Percentiles rank a stretch among this genome's conserved stretches.
phyloP scores from a whole-genome alignment of 345 rosid species.

The Noccaea bulbosa region DNA sequence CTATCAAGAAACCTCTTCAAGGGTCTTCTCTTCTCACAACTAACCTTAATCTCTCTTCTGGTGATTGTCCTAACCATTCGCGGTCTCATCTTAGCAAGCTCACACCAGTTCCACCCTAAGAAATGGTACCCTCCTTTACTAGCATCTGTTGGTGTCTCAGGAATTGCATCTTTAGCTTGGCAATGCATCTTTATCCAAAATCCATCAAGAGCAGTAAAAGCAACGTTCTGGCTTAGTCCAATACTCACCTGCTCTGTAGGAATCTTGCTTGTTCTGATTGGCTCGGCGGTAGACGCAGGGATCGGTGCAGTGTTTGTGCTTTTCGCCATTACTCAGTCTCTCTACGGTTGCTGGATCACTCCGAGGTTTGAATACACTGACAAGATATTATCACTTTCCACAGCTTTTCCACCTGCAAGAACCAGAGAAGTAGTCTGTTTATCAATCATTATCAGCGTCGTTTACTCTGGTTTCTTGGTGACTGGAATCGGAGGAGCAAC shows the following conservation, averaged over 20 bases:
- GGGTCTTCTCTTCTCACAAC: conserved; percentile 61
- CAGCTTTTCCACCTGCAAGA: conserved; percentile 54
- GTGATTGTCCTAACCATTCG: conserved; percentile 63
- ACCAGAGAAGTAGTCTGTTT: conserved; percentile 44
- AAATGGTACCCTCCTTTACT: conserved; percentile 83
- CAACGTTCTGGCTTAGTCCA: conserved; percentile 76
- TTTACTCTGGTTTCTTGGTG: conserved; percentile 64
- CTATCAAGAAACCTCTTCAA: conserved; percentile 56
- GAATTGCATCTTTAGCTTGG: conserved; percentile 56
- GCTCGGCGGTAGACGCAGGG: conserved; percentile 54
- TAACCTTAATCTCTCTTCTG: conserved; percentile 55
- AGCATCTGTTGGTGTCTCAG: conserved; percentile 58
- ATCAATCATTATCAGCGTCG: conserved; percentile 41
- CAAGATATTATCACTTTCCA: conserved; percentile 55
- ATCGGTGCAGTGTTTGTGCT: conserved; percentile 54
- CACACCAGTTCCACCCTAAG: conserved; percentile 63
- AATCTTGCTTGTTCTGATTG: conserved; percentile 54
- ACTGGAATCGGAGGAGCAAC: conserved; percentile 85
- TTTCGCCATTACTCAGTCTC: conserved; percentile 52
- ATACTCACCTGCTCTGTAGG: conserved; percentile 63
- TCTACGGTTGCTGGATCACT: conserved; percentile 81
- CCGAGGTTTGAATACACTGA: conserved; percentile 60
- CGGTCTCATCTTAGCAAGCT: conserved; percentile 53
- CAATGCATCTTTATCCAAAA: conserved; percentile 52
- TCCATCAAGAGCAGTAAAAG: conserved; percentile 59